These are phyloP conservation scores for Russula earlei DNA, from an alignment of 768 basidiomycete species.

Conservation along the genomic window DNA sequence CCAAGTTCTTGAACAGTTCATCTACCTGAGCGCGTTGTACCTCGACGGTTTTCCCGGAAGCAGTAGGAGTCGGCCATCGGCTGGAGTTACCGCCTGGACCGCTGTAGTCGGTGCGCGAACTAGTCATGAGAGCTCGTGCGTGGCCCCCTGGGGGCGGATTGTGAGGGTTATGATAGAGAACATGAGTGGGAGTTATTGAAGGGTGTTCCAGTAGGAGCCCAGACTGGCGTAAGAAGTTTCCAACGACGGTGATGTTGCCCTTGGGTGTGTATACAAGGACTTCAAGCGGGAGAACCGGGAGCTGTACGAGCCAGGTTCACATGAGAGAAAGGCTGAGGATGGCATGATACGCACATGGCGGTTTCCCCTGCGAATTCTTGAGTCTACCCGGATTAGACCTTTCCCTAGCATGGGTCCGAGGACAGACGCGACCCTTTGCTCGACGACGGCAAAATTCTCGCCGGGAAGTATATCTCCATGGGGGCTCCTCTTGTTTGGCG, in stretches of 20 bases:
- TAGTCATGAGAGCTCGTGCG: conserved; percentile 32
- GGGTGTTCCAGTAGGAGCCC: conserved; percentile 78
- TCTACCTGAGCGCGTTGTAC: conserved; percentile 91
- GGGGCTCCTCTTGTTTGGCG: conserved; percentile 42
- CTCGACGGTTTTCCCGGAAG: conserved; percentile 72
- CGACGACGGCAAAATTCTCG: conserved; percentile 75
- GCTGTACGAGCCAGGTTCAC: conserved; percentile 33
- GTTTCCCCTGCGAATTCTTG: conserved; percentile 57
- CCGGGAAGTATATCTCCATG: conserved; percentile 47
- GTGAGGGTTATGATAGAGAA: conserved; percentile 85
- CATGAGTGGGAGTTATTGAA: conserved; percentile 40
- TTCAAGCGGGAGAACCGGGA: conserved; percentile 74
- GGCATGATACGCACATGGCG: conserved; percentile 43
- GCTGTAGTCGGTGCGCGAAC: conserved; percentile 34
- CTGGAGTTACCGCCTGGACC: conserved; percentile 31
- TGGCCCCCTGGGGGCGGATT: conserved; percentile 67
- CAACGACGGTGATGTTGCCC: conserved; percentile 80
- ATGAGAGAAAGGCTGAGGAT: conserved; percentile 17
- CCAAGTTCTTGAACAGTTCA: conserved; percentile 82
- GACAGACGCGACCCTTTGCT: conserved; percentile 72
- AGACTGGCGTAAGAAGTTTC: conserved; percentile 59
- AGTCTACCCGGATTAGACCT: conserved; percentile 73
- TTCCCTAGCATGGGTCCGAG: conserved; percentile 80
- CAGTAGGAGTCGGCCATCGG: conserved; percentile 49
- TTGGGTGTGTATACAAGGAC: conserved; percentile 91